These are phyloP conservation scores for Ceratocystis diversiconidia DNA, from an alignment of 2,329 filamentous ascomycete species.

Conservation along the genomic window DNA sequence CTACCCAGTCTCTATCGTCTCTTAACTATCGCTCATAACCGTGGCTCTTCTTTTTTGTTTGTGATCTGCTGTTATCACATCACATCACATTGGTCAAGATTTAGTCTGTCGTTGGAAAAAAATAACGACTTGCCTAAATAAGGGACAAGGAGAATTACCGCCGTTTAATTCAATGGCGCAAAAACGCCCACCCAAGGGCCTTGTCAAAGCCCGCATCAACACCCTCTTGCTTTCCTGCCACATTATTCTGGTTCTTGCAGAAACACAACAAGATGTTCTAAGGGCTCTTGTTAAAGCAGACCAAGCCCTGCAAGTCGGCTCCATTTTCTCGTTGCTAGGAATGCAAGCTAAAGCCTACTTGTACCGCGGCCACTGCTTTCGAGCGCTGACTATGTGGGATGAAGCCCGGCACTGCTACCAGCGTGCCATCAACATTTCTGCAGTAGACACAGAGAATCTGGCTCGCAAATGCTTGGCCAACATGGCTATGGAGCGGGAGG, in stretches of 20 bases:
- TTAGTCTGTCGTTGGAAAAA: background rate
- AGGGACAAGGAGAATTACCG: background rate
- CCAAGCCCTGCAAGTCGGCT: conserved; percentile 19
- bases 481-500: conserved; percentile 13
- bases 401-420: conserved; percentile 21
- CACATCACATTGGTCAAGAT: too few relatives aligned
- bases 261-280: conserved; percentile 11
- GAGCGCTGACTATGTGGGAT: conserved; percentile 20
- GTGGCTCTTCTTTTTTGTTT: too few relatives aligned
- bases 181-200: conserved; percentile 17
- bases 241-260: conserved; percentile 18
- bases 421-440: conserved; percentile 16
- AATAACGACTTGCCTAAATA: background rate
- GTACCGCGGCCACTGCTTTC: conserved; percentile 22
- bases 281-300: conserved; percentile 20
- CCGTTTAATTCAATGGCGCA: conserved; percentile 5
- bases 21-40: too few relatives aligned
- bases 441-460: background rate
- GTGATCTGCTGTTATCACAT: too few relatives aligned
- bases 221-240: conserved; percentile 18
- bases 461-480: conserved; percentile 13
- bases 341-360: conserved; percentile 20
- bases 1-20: too few relatives aligned
- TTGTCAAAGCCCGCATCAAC: conserved; percentile 17
- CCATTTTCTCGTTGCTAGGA: conserved; percentile 16